Conservation (phyloP, 805 yeast species). For the Hermanozyma aechmeae region DNA sequence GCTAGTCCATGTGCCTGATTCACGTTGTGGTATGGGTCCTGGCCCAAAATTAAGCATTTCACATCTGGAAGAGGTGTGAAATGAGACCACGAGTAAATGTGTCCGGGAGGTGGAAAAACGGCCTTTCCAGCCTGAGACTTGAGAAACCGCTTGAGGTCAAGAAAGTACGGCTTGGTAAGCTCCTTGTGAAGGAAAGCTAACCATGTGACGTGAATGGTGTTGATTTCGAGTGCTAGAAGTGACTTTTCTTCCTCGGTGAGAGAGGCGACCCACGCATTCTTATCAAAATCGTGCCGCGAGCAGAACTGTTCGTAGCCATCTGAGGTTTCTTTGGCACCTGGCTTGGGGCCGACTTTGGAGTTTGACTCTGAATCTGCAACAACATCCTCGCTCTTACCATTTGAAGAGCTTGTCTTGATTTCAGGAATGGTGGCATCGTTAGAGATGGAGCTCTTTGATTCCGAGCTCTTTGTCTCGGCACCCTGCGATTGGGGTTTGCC, state of each 20-base stretch:
- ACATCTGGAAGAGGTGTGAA: slow-evolving; percentile 69
- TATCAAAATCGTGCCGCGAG: slow-evolving; percentile 32
- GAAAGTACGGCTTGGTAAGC: slow-evolving; percentile 76
- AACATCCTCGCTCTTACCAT: background rate
- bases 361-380: background rate
- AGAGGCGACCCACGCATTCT: slow-evolving; percentile 39
- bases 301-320: slow-evolving; percentile 3
- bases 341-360: background rate
- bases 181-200: slow-evolving; percentile 58
- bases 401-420: background rate
- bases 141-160: slow-evolving; percentile 60
- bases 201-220: slow-evolving; percentile 73
- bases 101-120: slow-evolving; percentile 69
- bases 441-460: background rate
- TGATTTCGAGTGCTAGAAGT: slow-evolving; percentile 58
- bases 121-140: slow-evolving; percentile 37
- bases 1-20: slow-evolving; percentile 97
- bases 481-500: background rate
- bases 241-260: slow-evolving; percentile 39
- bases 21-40: slow-evolving; percentile 90
- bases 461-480: background rate
- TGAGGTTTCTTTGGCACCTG: background rate
- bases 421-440: background rate
- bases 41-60: slow-evolving; percentile 80
- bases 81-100: slow-evolving; percentile 88